A percentile compares a stretch with the other conserved stretches of the same genome.
Evolutionary conservation across 2,329 filamentous ascomycete genomes (phyloP).

Genomic region (Phialophora chinensis): DNA sequence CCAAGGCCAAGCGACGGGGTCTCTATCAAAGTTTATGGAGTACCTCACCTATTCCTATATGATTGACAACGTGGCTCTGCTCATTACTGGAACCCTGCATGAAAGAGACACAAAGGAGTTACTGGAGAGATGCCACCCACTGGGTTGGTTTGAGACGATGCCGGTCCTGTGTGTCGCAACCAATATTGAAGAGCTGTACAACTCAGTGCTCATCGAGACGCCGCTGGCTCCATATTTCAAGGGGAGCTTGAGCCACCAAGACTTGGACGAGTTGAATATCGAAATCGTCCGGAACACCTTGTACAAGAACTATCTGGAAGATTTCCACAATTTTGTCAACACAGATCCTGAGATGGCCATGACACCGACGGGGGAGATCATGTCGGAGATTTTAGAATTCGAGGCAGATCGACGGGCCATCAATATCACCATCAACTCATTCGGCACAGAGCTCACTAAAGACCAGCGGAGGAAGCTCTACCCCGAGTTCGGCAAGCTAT

Average conservation of each 20-base stretch:
- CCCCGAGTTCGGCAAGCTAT: slow-evolving; percentile 85
- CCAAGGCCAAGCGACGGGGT: slow-evolving; percentile 89
- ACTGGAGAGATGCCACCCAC: slow-evolving; percentile 90
- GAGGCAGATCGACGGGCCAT: slow-evolving; percentile 96
- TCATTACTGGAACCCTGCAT: slow-evolving; percentile 97
- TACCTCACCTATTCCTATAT: slow-evolving; percentile 99
- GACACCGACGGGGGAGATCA: slow-evolving; percentile 89
- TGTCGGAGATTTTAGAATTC: slow-evolving; percentile 95
- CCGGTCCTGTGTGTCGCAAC: slow-evolving; percentile 96
- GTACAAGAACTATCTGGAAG: slow-evolving; percentile 99
- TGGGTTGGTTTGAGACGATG: slow-evolving; percentile 99
- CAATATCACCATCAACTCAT: slow-evolving; percentile 99
- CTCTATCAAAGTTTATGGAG: slow-evolving; percentile 93
- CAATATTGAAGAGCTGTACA: slow-evolving; percentile 98
- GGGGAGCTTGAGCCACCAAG: slow-evolving; percentile 91
- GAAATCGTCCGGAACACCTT: slow-evolving; percentile 98
- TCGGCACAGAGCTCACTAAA: slow-evolving; percentile 95
- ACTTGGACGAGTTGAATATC: slow-evolving; percentile 98
- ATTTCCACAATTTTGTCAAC: slow-evolving; percentile 95
- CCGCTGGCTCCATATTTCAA: slow-evolving; percentile 97
- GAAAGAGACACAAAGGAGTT: slow-evolving; percentile 96
- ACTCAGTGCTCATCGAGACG: slow-evolving; percentile 95
- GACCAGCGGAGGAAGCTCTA: slow-evolving; percentile 94
- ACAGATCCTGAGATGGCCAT: slow-evolving; percentile 82
- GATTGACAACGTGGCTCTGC: slow-evolving; percentile 98